These are phyloP conservation scores for Blastobotrys serpentis DNA, from an alignment of 1,139 yeast genomes.

Conservation along the genomic window DNA sequence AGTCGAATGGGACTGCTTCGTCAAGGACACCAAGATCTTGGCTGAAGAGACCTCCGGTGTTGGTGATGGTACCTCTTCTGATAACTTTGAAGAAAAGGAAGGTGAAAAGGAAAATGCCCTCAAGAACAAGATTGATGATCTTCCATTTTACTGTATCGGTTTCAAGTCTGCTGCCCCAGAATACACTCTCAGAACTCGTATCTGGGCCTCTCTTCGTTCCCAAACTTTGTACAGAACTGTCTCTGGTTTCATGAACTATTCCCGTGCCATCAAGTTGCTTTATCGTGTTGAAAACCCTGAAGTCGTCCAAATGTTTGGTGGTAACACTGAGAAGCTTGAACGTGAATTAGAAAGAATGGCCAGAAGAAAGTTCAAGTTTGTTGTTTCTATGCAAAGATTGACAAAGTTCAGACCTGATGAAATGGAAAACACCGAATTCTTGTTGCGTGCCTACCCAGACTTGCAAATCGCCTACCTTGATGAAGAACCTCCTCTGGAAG, in stretches of 20 bases:
- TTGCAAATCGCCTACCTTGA: slow-evolving; percentile 97
- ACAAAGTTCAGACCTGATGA: slow-evolving; percentile 96
- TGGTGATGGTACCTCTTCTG: slow-evolving; percentile 26
- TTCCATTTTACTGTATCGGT: slow-evolving; percentile 98
- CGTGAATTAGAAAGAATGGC: slow-evolving; percentile 98
- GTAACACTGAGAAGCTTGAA: slow-evolving; percentile 93
- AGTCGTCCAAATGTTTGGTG: slow-evolving; percentile 97
- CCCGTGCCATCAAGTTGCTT: slow-evolving; percentile 93
- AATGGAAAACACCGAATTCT: slow-evolving; percentile 96
- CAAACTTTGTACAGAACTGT: slow-evolving; percentile 98
- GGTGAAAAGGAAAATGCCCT: slow-evolving; percentile 58
- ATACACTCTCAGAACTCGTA: slow-evolving; percentile 95
- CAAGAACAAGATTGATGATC: slow-evolving; percentile 90
- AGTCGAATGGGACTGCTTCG: slow-evolving; percentile 99
- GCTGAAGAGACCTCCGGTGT: slow-evolving; percentile 70
- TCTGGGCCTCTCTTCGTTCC: slow-evolving; percentile 98
- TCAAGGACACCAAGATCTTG: slow-evolving; percentile 94
- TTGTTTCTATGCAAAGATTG: slow-evolving; percentile 98
- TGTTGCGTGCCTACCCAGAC: slow-evolving; percentile 97
- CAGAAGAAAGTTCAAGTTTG: slow-evolving; percentile 95
- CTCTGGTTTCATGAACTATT: slow-evolving; percentile 98
- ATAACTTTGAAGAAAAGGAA: slow-evolving; percentile 52
- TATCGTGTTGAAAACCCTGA: slow-evolving; percentile 99
- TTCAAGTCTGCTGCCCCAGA: slow-evolving; percentile 99
- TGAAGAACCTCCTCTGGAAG: slow-evolving; percentile 71